Percentiles rank a stretch among this genome's conserved stretches.
Conservation (phyloP, 2,329 filamentous ascomycete genomes). For the Annulohypoxylon truncatum region DNA sequence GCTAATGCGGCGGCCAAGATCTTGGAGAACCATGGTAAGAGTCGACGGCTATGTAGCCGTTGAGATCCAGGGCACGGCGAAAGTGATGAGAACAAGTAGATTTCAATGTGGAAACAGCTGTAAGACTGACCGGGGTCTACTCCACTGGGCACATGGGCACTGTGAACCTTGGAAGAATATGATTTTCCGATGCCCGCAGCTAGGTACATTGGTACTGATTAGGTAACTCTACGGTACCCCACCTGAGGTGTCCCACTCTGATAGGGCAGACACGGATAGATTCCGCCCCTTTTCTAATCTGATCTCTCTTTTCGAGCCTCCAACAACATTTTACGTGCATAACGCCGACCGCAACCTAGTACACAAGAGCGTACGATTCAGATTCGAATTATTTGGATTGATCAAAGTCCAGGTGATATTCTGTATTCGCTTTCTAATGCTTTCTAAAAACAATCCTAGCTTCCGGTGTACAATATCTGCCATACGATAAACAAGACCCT, state of each 20-base stretch:
- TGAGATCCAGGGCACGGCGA: background rate
- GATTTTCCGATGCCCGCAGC: slow-evolving; percentile 21
- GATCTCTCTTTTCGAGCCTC: too few relatives aligned
- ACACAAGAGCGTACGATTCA: too few relatives aligned
- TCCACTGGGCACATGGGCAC: too few relatives aligned
- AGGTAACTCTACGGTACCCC: background rate
- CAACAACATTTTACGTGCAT: too few relatives aligned
- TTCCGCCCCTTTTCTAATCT: background rate
- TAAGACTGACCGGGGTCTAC: background rate
- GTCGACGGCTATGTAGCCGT: slow-evolving; percentile 29
- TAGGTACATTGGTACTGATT: background rate
- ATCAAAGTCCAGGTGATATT: too few relatives aligned
- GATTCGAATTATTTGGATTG: too few relatives aligned
- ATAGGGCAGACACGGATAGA: background rate
- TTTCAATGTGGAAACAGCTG: background rate
- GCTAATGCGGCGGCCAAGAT: slow-evolving; percentile 98
- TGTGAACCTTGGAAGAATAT: slow-evolving; percentile 8
- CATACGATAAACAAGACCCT: too few relatives aligned
- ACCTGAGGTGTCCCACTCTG: too few relatives aligned
- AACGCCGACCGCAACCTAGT: too few relatives aligned
- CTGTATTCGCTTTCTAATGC: too few relatives aligned
- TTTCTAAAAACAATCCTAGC: too few relatives aligned
- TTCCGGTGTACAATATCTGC: too few relatives aligned
- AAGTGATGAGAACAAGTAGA: slow-evolving; percentile 4
- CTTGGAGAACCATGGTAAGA: slow-evolving; percentile 90